These are phyloP conservation scores for Chalciporus piperatus DNA, from an alignment of 768 basidiomycete genomes.

Conservation along the genomic window DNA sequence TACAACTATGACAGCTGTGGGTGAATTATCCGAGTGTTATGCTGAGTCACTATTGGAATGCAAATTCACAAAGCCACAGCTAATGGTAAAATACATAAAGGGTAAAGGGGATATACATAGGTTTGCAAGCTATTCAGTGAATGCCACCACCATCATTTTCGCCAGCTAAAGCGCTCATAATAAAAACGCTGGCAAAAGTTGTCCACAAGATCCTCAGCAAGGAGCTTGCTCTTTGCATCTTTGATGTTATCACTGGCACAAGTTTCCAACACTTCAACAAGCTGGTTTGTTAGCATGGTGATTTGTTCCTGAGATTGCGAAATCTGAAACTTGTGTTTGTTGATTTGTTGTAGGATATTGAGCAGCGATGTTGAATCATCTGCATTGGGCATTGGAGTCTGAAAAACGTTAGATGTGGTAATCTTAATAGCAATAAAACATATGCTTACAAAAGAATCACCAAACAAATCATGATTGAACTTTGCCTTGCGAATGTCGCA, in stretches of 20 bases:
- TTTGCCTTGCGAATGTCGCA: background rate
- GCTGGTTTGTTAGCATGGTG: constrained; percentile 6
- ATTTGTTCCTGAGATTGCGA: constrained; percentile 15
- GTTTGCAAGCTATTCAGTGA: too few relatives aligned
- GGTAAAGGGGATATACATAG: too few relatives aligned
- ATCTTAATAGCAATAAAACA: too few relatives aligned
- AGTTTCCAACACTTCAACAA: background rate
- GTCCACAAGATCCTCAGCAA: constrained; percentile 16
- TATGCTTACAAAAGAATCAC: constrained; percentile 15
- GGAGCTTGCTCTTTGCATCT: constrained; percentile 6
- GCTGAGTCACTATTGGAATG: too few relatives aligned
- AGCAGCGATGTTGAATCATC: constrained; percentile 13
- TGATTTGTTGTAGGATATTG: constrained; percentile 18
- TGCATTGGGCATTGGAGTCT: constrained; percentile 1
- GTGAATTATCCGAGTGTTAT: too few relatives aligned
- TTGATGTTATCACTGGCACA: background rate
- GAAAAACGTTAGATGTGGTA: background rate
- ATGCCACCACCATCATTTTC: too few relatives aligned
- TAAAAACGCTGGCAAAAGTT: constrained; percentile 26
- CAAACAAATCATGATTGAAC: constrained; percentile 12
- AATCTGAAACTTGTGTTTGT: constrained; percentile 18
- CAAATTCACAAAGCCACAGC: too few relatives aligned
- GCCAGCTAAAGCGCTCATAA: background rate
- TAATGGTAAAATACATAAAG: too few relatives aligned
- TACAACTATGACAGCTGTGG: background rate